A percentile compares a stretch with the other conserved stretches of the same genome.
Conservation (phyloP, 1,284 basidiomycete species). For the Boletus semigastroideus region DNA sequence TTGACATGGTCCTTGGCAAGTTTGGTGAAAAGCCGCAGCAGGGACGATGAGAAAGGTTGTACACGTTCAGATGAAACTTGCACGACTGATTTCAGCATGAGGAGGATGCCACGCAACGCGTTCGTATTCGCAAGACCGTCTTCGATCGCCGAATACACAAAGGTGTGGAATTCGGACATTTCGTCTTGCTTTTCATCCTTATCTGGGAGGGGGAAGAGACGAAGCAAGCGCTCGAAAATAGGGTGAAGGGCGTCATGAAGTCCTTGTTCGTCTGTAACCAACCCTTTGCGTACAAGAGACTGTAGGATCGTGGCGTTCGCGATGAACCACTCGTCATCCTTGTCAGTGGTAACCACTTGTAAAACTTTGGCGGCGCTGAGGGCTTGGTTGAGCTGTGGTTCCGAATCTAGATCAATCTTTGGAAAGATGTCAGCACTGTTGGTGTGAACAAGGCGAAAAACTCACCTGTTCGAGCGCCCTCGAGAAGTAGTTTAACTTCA, state of each 20-base stretch:
- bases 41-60: constrained; percentile 73
- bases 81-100: constrained; percentile 90
- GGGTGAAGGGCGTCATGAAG: constrained; percentile 82
- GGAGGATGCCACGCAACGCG: constrained; percentile 78
- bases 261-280: constrained; percentile 71
- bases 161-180: constrained; percentile 76
- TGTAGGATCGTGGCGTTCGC: constrained; percentile 81
- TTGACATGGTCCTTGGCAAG: constrained; percentile 88
- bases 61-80: constrained; percentile 82
- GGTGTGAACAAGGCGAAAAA: constrained; percentile 2
- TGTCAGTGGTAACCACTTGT: constrained; percentile 82
- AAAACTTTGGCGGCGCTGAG: constrained; percentile 89
- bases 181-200: constrained; percentile 74
- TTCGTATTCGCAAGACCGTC: constrained; percentile 80
- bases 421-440: constrained; percentile 18
- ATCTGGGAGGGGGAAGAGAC: constrained; percentile 80
- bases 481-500: constrained; percentile 89
- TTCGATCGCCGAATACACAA: constrained; percentile 74
- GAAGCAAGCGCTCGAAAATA: constrained; percentile 84
- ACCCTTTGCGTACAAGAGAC: constrained; percentile 87
- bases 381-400: constrained; percentile 67
- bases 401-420: constrained; percentile 73
- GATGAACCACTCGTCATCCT: constrained; percentile 83
- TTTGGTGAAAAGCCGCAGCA: constrained; percentile 86
- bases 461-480: constrained; percentile 78